Evolutionary conservation across 352 stramenopile genomes (phyloP).

Genomic region (Saprolegnia parasitica): DNA sequence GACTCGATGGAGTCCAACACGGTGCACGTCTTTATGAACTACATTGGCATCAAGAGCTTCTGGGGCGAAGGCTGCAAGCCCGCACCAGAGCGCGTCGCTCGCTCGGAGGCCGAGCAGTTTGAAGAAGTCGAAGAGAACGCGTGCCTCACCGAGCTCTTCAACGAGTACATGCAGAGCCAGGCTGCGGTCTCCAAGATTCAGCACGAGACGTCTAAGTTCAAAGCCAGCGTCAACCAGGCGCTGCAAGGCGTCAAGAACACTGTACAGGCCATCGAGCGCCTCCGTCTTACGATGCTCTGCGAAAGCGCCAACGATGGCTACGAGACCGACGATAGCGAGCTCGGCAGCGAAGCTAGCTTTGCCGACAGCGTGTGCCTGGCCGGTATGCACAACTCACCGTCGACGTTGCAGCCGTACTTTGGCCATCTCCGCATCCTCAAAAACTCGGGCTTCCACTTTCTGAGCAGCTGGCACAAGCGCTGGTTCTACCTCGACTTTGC

Average conservation of each 20-base stretch:
- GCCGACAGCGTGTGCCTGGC: conserved; percentile 22
- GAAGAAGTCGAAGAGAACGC: conserved; percentile 28
- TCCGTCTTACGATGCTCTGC: conserved; percentile 25
- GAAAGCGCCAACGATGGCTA: conserved; percentile 47
- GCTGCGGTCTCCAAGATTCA: conserved; percentile 28
- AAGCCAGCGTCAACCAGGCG: conserved; percentile 19
- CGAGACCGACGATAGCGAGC: conserved; percentile 49
- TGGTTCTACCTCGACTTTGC: conserved; percentile 82
- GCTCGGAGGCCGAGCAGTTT: conserved; percentile 14
- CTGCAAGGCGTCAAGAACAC: conserved; percentile 20
- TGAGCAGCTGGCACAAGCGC: conserved; percentile 74
- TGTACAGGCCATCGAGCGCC: conserved; percentile 22
- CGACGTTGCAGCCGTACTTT: conserved; percentile 55
- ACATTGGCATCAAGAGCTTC: conserved; percentile 61
- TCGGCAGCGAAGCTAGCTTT: conserved; percentile 31
- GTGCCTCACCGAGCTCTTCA: conserved; percentile 22
- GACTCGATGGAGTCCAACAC: conserved; percentile 79
- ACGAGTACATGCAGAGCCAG: conserved; percentile 30
- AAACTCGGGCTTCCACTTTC: conserved; percentile 60
- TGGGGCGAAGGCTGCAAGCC: conserved; percentile 46
- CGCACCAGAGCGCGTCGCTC: neutral
- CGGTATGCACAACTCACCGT: conserved; percentile 34
- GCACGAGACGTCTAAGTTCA: conserved; percentile 23
- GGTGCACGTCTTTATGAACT: conserved; percentile 70
- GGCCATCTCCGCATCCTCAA: conserved; percentile 74